phyloP scores from a whole-genome alignment of 352 stramenopile species.

The Globisporangium splendens region DNA sequence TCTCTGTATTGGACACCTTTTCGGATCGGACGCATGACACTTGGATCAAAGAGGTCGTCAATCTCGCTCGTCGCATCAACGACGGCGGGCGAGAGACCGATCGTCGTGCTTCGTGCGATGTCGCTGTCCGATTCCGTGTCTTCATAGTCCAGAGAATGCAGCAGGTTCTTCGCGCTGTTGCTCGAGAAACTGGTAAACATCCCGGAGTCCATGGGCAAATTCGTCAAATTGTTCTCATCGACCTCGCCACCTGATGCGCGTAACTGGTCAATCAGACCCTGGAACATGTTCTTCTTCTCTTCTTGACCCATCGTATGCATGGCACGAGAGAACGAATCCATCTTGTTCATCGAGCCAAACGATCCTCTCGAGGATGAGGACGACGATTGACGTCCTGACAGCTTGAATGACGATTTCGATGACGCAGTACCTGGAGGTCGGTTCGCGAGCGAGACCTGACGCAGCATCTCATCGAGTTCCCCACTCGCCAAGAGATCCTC shows the following conservation, averaged over 20 bases:
- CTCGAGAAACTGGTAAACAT: constrained; percentile 32
- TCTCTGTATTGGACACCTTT: constrained; percentile 63
- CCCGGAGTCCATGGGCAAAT: constrained; percentile 39
- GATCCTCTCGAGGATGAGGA: constrained; percentile 13
- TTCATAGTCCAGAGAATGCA: constrained; percentile 32
- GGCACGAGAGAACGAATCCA: constrained; percentile 49
- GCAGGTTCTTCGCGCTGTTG: constrained; percentile 33
- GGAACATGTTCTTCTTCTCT: constrained; percentile 62
- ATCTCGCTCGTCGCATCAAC: constrained; percentile 21
- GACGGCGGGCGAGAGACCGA: constrained; percentile 7
- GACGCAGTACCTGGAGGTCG: constrained; percentile 16
- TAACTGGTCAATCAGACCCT: constrained; percentile 52
- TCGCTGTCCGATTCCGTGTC: constrained; percentile 33
- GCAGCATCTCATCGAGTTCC: constrained; percentile 79
- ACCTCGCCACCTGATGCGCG: constrained; percentile 14
- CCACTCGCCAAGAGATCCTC: constrained; percentile 75
- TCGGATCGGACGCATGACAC: constrained; percentile 60
- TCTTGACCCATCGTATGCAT: constrained; percentile 53
- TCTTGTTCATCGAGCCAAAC: constrained; percentile 18
- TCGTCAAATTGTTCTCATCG: constrained; percentile 20
- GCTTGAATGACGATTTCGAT: constrained; percentile 34
- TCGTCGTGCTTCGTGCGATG: constrained; percentile 8
- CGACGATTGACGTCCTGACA: constrained; percentile 48
- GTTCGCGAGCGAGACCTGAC: constrained; percentile 65
- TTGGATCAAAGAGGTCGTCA: constrained; percentile 45